phyloP scores from a whole-genome alignment of 495 filamentous ascomycete species.

The Glarea lozoyensis region DNA sequence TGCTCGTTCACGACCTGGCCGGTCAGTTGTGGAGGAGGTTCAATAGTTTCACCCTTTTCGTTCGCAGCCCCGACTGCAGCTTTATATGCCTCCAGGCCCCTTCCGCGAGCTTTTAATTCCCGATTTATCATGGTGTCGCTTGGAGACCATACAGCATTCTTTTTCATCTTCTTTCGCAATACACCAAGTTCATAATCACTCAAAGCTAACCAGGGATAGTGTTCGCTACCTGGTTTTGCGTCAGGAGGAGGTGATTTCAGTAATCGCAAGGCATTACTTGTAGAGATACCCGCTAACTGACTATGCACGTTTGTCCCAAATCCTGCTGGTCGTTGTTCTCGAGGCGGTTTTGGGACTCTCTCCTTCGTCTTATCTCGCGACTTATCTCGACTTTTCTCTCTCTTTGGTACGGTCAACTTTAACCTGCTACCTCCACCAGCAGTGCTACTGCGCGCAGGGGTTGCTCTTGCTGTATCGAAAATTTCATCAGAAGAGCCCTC shows the following conservation, averaged over 20 bases:
- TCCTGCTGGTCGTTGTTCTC: constrained; percentile 33
- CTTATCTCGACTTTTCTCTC: too few relatives aligned
- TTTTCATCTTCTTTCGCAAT: constrained; percentile 95
- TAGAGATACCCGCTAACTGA: constrained; percentile 57
- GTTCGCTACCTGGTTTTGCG: constrained; percentile 62
- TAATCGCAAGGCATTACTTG: constrained; percentile 69
- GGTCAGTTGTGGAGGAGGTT: constrained; percentile 22
- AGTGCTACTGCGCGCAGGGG: constrained; percentile 4
- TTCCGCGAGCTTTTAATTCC: constrained; percentile 66
- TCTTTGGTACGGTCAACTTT: constrained; percentile 25
- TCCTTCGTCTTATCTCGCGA: constrained; percentile 30
- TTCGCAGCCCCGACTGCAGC: constrained; percentile 60
- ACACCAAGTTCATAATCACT: constrained; percentile 87
- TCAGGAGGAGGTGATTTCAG: constrained; percentile 72
- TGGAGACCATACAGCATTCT: constrained; percentile 92
- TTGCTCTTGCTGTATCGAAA: constrained; percentile 2
- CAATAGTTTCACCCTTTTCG: constrained; percentile 56
- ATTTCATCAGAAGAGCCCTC: constrained; percentile 31
- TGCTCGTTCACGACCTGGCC: constrained; percentile 28
- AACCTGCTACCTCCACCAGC: constrained; percentile 6
- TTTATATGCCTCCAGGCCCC: constrained; percentile 68
- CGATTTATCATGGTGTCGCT: constrained; percentile 94
- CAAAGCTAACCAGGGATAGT: constrained; percentile 83
- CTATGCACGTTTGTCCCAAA: constrained; percentile 46
- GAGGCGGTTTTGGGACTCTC: constrained; percentile 31